Conservation (phyloP, 768 basidiomycete species). For the Suillus tomentosus region DNA sequence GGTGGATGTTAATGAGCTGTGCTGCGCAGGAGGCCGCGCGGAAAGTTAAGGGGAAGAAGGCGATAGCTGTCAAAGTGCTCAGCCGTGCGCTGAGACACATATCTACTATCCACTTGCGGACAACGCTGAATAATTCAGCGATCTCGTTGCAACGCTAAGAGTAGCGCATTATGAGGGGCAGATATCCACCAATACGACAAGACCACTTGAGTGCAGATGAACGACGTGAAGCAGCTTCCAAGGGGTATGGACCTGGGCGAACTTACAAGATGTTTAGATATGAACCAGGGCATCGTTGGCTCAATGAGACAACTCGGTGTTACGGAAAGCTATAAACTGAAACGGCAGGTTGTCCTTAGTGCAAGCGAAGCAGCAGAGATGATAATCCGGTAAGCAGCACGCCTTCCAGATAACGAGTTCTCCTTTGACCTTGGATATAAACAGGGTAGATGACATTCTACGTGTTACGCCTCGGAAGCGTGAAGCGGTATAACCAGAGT, state of each 20-base stretch:
- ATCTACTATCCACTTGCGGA: too few relatives aligned
- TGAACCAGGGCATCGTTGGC: conserved; percentile 28
- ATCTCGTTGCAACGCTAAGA: too few relatives aligned
- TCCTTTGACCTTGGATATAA: conserved; percentile 14
- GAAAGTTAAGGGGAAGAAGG: too few relatives aligned
- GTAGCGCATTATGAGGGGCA: too few relatives aligned
- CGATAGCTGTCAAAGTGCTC: too few relatives aligned
- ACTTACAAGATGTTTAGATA: conserved; percentile 32
- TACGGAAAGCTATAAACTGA: conserved; percentile 97
- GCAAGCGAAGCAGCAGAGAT: conserved; percentile 99
- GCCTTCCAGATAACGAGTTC: conserved; percentile 3
- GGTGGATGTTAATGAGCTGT: too few relatives aligned
- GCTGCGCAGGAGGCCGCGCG: too few relatives aligned
- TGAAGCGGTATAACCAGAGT: conserved; percentile 61
- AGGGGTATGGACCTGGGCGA: conserved; percentile 56
- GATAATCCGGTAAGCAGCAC: conserved; percentile 78
- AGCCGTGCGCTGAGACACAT: too few relatives aligned
- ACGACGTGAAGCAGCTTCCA: conserved; percentile 68
- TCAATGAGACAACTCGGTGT: conserved; percentile 89
- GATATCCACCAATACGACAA: conserved; percentile 64
- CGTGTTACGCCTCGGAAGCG: conserved; percentile 85
- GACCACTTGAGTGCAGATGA: conserved; percentile 74
- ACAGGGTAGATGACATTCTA: conserved; percentile 90
- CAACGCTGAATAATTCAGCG: too few relatives aligned
- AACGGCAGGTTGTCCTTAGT: conserved; percentile 91